phyloP scores from a whole-genome alignment of 768 basidiomycete species.

The Lentinula boryana region DNA sequence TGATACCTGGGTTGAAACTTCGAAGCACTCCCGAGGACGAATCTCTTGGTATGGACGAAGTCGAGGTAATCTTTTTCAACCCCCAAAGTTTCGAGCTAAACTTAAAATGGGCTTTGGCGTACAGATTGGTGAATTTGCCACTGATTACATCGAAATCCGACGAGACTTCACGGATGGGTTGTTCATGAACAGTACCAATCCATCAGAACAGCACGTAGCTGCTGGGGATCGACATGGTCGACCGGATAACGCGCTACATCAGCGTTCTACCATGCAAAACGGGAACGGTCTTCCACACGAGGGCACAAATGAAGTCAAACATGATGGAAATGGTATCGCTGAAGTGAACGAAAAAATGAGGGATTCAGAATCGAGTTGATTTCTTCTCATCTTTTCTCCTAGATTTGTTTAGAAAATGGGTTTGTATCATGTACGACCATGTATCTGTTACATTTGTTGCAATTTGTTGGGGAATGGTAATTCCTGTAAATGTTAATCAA shows the following conservation, averaged over 20 bases:
- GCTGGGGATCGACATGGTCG: constrained; percentile 34
- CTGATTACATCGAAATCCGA: constrained; percentile 64
- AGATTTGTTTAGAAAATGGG: no score
- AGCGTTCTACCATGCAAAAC: neutral
- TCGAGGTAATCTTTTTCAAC: constrained; percentile 42
- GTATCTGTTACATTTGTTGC: no score
- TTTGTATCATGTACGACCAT: no score
- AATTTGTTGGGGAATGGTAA: no score
- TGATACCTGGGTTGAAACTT: constrained; percentile 53
- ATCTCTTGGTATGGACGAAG: constrained; percentile 61
- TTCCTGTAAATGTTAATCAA: no score
- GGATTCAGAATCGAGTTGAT: neutral
- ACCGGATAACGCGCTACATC: constrained; percentile 18
- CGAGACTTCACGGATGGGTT: constrained; percentile 56
- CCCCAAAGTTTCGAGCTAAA: neutral
- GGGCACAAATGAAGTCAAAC: neutral
- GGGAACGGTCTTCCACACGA: neutral
- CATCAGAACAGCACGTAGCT: constrained; percentile 14
- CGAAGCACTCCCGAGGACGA: constrained; percentile 52
- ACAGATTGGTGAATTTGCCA: constrained; percentile 66
- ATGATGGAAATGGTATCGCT: neutral
- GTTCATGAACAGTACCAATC: constrained; percentile 20
- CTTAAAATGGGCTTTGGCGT: neutral
- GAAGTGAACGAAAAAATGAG: neutral
- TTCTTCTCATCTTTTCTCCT: neutral